Evolutionary conservation across 2,329 filamentous ascomycete species (phyloP).

Genomic region (Biscogniauxia mediterranea): DNA sequence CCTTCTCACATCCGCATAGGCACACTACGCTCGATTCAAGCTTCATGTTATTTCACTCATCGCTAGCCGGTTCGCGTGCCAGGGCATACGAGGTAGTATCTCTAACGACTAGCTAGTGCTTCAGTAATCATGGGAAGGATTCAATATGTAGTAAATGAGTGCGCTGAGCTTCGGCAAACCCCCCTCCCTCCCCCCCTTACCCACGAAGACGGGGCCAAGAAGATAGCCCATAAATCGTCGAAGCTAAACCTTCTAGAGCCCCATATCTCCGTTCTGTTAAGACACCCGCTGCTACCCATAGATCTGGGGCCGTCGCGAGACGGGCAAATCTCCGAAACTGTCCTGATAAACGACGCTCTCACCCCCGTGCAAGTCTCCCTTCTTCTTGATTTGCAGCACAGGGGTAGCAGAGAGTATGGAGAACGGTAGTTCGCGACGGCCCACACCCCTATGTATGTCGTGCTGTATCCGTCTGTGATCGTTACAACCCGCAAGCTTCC

Average conservation of each 20-base stretch:
- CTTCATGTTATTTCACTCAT: background rate
- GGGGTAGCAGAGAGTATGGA: background rate
- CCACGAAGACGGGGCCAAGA: background rate
- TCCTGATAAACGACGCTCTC: background rate
- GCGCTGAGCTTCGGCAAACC: background rate
- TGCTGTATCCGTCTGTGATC: background rate
- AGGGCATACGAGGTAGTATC: background rate
- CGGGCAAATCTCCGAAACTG: background rate
- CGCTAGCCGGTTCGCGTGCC: too few species aligned
- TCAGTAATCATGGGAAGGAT: background rate
- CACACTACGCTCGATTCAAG: background rate
- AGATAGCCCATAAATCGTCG: background rate
- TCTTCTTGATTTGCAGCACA: background rate
- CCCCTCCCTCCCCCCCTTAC: background rate
- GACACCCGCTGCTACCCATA: background rate
- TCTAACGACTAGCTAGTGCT: background rate
- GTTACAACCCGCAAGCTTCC: background rate
- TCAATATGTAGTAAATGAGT: background rate
- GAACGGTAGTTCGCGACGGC: background rate
- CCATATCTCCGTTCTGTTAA: background rate
- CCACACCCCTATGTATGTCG: background rate
- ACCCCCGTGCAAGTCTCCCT: background rate
- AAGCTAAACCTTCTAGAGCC: slow-evolving; percentile 2
- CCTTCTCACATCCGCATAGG: background rate
- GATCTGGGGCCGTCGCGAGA: background rate